Conservation (phyloP, 2,329 filamentous ascomycete species). For the Arthroderma sp. region DNA sequence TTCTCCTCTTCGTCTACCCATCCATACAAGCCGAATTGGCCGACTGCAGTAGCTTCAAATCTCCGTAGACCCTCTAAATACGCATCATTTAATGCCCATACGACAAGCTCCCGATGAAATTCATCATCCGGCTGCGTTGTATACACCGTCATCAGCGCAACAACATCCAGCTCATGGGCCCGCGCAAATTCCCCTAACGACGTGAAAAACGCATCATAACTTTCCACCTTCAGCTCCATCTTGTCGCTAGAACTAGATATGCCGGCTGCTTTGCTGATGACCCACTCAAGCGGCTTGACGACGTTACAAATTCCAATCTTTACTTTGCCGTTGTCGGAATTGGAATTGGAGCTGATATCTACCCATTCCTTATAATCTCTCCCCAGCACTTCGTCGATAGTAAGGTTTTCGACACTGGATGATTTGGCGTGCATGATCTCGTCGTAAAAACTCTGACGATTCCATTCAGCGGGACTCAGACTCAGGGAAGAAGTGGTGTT, state of each 20-base stretch:
- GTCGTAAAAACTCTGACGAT: conserved; percentile 38
- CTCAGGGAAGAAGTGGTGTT: not conserved
- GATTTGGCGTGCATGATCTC: conserved; percentile 42
- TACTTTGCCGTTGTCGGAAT: conserved; percentile 8
- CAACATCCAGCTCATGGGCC: conserved; percentile 36
- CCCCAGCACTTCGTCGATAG: conserved; percentile 42
- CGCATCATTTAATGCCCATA: conserved; percentile 31
- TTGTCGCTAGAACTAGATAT: conserved; percentile 8
- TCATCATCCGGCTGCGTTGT: conserved; percentile 24
- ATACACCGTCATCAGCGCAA: conserved; percentile 48
- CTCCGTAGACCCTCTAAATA: conserved; percentile 31
- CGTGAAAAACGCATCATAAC: conserved; percentile 23
- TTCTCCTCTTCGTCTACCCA: conserved; percentile 14
- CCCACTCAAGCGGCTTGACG: conserved; percentile 42
- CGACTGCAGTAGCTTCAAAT: conserved; percentile 29
- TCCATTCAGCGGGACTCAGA: conserved; percentile 20
- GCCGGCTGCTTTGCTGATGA: conserved; percentile 36
- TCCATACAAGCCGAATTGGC: conserved; percentile 30
- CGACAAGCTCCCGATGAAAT: conserved; percentile 42
- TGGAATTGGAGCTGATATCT: conserved; percentile 21
- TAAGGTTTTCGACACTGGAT: conserved; percentile 39
- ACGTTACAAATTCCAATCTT: conserved; percentile 47
- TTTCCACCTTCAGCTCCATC: conserved; percentile 8
- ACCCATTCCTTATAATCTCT: conserved; percentile 54
- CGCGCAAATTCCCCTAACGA: conserved; percentile 34